Evolutionary conservation across 2,329 filamentous ascomycete species (phyloP), one percentile per base, ranked within the genome.

Genomic region (Karstenula rhodostoma): DNA sequence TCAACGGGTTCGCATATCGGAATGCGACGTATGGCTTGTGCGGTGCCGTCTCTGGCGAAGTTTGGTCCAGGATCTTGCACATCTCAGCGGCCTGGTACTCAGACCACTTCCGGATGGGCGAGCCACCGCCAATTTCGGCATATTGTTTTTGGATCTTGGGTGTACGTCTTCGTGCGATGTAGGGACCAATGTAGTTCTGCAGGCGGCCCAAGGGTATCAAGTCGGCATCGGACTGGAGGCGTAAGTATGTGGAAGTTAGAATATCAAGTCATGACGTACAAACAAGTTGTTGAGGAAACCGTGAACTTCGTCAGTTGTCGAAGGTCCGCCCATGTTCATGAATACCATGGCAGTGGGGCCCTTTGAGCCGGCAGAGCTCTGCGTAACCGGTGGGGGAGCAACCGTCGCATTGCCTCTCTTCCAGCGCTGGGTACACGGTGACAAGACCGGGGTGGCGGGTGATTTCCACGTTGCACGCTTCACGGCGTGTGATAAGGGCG

Each of bases 11-110:
- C 15, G 96, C 94, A 74, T 99, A 99, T 64, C 95, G 91, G 78
- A 99, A 99, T 15, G 95, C 94, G 49, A 98, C 93, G 73, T 99
- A 99, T 9, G 95, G 95, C 78, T 95, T 97, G 77, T 99, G 95
- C 6, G 95, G 95, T 3, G 95, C 95, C 1, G 94, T 97, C 75
- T 96, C 91, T 6, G 95, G 95, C 1, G 91, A 96, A 62, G 93
- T 90, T 69, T 90, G 86, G 84, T 99, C 95, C 54, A 99, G 85
- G 54, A 98, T 87, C 84, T 97, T 97, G 86, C 95, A 99, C 93
- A 98, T 97, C 80, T 98, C 94, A 60, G 85, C 85, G 61, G 89
- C 93, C 79, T 99, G 95, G 74, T 95, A 89, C 79, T 99, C 95
- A 25, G 94, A 96, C 96, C 96, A 99, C 78, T 96, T 96, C 68